phyloP scores from a whole-genome alignment of 352 stramenopile species.

The Phytophthora cactorum region DNA sequence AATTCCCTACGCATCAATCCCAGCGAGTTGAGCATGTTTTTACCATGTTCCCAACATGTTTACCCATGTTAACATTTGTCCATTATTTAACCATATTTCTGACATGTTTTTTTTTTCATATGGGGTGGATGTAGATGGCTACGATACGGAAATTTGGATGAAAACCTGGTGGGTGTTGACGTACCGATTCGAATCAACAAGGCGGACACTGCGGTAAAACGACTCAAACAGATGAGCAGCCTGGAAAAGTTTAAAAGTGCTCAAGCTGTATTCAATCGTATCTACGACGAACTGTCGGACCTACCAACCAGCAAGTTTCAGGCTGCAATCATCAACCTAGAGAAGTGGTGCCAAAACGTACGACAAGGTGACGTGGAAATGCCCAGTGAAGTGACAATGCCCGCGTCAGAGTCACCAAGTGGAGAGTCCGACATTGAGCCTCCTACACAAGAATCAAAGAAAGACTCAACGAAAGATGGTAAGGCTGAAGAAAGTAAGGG shows the following conservation, averaged over 20 bases:
- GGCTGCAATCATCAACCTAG: background rate
- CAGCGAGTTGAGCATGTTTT: background rate
- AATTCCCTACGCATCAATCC: background rate
- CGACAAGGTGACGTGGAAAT: too few relatives aligned
- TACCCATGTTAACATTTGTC: slow-evolving; percentile 2
- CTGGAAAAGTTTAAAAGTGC: background rate
- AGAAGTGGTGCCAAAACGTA: background rate
- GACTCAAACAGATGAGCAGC: background rate
- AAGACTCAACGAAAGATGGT: too few relatives aligned
- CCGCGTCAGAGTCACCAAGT: background rate
- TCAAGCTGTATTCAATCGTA: background rate
- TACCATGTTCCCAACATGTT: background rate
- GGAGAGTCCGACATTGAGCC: background rate
- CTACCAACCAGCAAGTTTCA: background rate
- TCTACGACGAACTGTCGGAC: background rate
- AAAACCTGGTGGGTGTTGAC: background rate
- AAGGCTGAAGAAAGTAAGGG: too few relatives aligned
- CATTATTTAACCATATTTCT: background rate
- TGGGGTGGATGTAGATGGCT: background rate
- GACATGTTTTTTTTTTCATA: background rate
- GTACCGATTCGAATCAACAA: background rate
- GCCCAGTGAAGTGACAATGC: background rate
- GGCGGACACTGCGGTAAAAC: background rate
- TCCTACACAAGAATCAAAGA: too few relatives aligned
- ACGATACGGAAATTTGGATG: background rate